These are phyloP conservation scores for Paspalum vaginatum DNA, from an alignment of 176 grass and related monocot species.

Conservation along the genomic window DNA sequence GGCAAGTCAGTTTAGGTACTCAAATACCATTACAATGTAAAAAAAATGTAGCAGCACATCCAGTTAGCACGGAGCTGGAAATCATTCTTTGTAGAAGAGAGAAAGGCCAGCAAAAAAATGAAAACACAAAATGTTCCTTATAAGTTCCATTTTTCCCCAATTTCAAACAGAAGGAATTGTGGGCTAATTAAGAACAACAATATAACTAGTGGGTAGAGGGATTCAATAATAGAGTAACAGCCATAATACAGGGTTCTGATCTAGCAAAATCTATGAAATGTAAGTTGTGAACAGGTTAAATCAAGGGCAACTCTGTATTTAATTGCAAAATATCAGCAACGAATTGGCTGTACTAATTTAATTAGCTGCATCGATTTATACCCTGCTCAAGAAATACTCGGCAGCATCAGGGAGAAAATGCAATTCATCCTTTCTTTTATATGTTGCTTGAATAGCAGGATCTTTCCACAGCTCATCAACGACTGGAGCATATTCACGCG, in stretches of 20 bases:
- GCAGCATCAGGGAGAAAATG: slow-evolving; percentile 92
- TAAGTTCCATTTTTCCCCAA: neutral
- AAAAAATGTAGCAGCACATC: neutral
- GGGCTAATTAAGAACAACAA: neutral
- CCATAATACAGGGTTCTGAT: neutral
- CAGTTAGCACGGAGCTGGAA: neutral
- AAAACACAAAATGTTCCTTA: slow-evolving; percentile 14
- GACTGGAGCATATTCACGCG: slow-evolving; percentile 88
- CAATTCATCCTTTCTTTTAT: slow-evolving; percentile 86
- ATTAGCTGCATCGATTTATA: slow-evolving; percentile 31
- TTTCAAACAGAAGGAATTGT: neutral
- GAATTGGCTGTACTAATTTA: neutral
- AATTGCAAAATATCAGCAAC: neutral
- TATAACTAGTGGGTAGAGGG: neutral
- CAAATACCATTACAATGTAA: slow-evolving; percentile 12
- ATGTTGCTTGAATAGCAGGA: slow-evolving; percentile 93
- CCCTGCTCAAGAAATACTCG: slow-evolving; percentile 88
- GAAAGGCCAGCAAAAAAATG: neutral
- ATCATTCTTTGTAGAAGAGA: slow-evolving; percentile 15
- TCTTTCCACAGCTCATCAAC: slow-evolving; percentile 94
- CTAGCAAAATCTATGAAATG: neutral
- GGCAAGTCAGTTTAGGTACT: neutral
- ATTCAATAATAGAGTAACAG: neutral
- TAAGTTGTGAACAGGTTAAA: slow-evolving; percentile 19
- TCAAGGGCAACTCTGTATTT: neutral